Percentiles rank a stretch among this genome's conserved stretches.
Conservation (phyloP, 2,329 filamentous ascomycete species). For the Sclerotiophoma versabilis region DNA sequence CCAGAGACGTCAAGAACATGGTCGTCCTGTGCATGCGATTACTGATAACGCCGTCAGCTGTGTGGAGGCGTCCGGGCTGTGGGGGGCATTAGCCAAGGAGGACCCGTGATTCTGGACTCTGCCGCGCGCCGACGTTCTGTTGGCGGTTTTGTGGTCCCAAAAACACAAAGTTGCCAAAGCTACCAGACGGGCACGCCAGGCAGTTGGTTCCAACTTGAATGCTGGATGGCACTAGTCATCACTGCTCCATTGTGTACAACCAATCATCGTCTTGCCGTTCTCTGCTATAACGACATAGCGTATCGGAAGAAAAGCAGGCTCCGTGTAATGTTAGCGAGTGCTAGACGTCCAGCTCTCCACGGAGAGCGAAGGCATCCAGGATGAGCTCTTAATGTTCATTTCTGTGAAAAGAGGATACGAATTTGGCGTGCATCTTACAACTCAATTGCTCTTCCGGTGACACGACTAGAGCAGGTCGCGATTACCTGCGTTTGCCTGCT, state of each 20-base stretch:
- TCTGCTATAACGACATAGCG: conserved; percentile 5
- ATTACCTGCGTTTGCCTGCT: not conserved
- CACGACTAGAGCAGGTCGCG: not conserved
- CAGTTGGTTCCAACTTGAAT: not conserved
- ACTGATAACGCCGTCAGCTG: conserved; percentile 13
- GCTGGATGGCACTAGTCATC: conserved; percentile 6
- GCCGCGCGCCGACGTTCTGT: conserved; percentile 14
- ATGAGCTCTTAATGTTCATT: not conserved
- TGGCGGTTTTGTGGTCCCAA: conserved; percentile 1
- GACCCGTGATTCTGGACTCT: conserved; percentile 12
- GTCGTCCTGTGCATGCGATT: conserved; percentile 6
- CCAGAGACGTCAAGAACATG: conserved; percentile 2
- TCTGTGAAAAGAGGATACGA: not conserved
- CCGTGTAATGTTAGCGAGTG: not conserved
- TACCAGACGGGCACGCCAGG: not conserved
- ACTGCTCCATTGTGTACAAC: not conserved
- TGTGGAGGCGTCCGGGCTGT: conserved; percentile 3
- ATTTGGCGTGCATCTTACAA: not conserved
- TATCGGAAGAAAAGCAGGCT: conserved; percentile 1
- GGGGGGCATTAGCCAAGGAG: conserved; percentile 1
- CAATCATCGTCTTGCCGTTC: conserved; percentile 9
- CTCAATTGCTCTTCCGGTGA: not conserved
- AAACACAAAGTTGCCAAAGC: not conserved
- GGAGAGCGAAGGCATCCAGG: not conserved
- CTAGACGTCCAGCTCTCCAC: not conserved